A percentile compares a stretch with the other conserved stretches of the same genome.
Evolutionary conservation across 225 moss, liverwort and hornwort genomes (phyloP).

Genomic region (Anthoceros angustus): DNA sequence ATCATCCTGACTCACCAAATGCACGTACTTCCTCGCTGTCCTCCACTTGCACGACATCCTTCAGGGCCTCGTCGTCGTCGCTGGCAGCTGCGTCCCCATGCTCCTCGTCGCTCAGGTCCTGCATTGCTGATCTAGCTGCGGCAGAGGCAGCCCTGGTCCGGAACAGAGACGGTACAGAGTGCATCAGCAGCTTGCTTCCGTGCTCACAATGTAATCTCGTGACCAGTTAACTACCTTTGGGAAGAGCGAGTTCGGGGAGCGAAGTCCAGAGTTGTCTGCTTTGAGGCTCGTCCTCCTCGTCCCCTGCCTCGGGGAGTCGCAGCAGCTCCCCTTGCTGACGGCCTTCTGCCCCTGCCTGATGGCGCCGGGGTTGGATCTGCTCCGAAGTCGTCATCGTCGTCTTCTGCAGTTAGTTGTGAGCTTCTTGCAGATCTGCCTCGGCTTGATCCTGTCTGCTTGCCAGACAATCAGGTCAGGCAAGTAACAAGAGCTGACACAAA

Average conservation of each 20-base stretch:
- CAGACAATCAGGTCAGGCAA: not conserved
- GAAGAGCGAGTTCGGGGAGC: not conserved
- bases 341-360: not conserved
- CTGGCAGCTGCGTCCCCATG: not conserved
- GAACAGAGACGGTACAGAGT: not conserved
- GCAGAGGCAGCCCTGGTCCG: not conserved
- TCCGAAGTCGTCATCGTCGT: slow-evolving; percentile 1
- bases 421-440: not conserved
- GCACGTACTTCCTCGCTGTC: not conserved
- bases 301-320: not conserved
- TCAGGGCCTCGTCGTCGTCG: not conserved
- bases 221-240: not conserved
- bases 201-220: not conserved
- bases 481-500: not conserved
- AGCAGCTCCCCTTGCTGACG: not conserved
- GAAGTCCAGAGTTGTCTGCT: slow-evolving; percentile 3
- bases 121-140: not conserved
- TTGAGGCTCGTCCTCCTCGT: not conserved
- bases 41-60: not conserved
- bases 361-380: not conserved
- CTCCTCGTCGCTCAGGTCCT: not conserved
- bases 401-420: not conserved
- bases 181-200: not conserved
- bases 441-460: not conserved
- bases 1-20: too few species aligned